A percentile compares a stretch with the other conserved stretches of the same genome.
Conservation (phyloP, 768 basidiomycete genomes). For the Amanita pseudoporphyria region DNA sequence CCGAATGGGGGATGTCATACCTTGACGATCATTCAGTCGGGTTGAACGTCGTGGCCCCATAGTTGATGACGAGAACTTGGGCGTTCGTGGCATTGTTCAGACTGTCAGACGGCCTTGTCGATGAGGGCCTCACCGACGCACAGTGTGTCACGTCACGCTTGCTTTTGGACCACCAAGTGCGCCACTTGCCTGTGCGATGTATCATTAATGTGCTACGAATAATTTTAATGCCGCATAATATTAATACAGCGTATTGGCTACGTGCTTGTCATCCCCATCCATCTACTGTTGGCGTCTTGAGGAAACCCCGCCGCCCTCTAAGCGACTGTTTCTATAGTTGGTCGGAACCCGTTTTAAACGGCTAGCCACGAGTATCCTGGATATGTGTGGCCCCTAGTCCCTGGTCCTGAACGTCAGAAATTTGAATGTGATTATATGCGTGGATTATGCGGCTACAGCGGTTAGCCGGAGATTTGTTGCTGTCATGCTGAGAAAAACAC, state of each 20-base stretch:
- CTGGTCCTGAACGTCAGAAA: background rate
- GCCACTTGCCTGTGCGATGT: background rate
- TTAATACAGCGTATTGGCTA: background rate
- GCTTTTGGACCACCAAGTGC: no score
- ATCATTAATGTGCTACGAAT: background rate
- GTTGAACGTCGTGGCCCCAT: conserved; percentile 19
- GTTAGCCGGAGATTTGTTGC: background rate
- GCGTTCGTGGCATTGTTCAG: conserved; percentile 14
- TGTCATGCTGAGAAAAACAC: background rate
- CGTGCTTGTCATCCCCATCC: background rate
- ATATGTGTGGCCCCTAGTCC: background rate
- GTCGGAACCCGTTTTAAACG: background rate
- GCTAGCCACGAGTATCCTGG: background rate
- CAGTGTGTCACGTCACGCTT: conserved; percentile 4
- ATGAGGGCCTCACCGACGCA: background rate
- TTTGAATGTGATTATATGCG: background rate
- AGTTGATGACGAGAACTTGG: conserved; percentile 5
- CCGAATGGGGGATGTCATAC: conserved; percentile 8
- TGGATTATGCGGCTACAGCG: background rate
- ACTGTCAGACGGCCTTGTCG: background rate
- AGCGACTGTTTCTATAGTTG: conserved; percentile 1
- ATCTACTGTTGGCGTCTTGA: background rate
- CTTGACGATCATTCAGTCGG: conserved; percentile 20
- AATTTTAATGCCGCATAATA: background rate
- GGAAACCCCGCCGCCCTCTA: background rate